Evolutionary conservation across 176 grass and related monocot species (phyloP), one percentile per base, ranked within the genome.

Genomic region (Carex scoparia): DNA sequence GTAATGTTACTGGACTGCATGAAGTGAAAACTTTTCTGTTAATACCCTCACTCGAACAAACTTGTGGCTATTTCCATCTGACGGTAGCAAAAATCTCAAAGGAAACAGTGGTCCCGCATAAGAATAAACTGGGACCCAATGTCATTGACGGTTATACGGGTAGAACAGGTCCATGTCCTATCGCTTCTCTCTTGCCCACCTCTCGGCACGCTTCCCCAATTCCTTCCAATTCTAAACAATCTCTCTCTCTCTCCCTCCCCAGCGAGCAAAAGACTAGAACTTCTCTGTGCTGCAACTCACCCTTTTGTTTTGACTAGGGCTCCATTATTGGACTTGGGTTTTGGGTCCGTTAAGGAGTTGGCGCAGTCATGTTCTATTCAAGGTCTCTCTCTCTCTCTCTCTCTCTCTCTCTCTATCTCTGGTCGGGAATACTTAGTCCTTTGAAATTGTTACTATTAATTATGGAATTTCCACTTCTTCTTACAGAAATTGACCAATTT

Each of bases 181-280:
- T 76, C 48, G 10, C 73, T 79, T 79, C 53, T 54, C 74, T 79
- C 30, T 9, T 18, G 74, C 53, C 73, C 74, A 79, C 74, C 74
- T 79, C 74, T 79, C 2, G 28, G 74, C 74, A 79, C 74, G 74
- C 74, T 57, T 79, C 53, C 74, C 74, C 74, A 58, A 58, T 79
- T 79, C 73, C 73, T 79, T 79, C 73, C 73, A 57, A 76, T 2
- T 77, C 13, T 6, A 6, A 79, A 55, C 73, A 4, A 57, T 42
- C 35, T 49, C 70, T 9, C 18, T 1, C 0, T 23, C 16, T 53
- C 46, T 77, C 27, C n/a, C 72, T 31, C 60, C 16, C 27, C 27
- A 0, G 42, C 70, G 42, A 49, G 16, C 49, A 79, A 35, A 57
- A 79, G 53, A n/a, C 69, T 40, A 19, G 12, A 72, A 55, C 49